Conservation (phyloP, 2,329 filamentous ascomycete genomes). For the Coniochaeta sp. region DNA sequence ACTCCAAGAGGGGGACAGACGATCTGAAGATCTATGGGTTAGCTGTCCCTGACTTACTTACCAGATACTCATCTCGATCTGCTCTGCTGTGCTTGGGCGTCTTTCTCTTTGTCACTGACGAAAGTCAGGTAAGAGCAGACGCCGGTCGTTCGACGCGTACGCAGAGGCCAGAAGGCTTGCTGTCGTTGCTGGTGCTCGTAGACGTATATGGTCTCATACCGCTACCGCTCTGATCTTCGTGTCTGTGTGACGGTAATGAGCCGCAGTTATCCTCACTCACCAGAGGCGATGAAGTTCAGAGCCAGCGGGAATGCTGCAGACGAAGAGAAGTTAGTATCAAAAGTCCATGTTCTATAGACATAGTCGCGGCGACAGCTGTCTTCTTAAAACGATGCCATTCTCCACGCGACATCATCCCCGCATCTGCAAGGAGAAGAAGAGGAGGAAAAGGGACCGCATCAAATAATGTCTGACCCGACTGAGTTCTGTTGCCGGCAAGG, state of each 20-base stretch:
- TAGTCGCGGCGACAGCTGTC: not conserved
- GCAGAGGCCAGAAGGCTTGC: not conserved
- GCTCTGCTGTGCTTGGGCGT: not conserved
- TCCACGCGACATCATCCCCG: not conserved
- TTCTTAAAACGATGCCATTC: conserved; percentile 6
- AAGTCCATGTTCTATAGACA: not conserved
- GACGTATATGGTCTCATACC: conserved; percentile 16
- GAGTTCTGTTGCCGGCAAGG: conserved; percentile 70
- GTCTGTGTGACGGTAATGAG: conserved; percentile 19
- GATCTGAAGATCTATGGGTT: conserved; percentile 7
- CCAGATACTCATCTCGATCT: not conserved
- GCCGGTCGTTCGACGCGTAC: not conserved
- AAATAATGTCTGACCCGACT: conserved; percentile 60
- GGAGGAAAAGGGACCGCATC: conserved; percentile 6
- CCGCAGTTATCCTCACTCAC: conserved; percentile 56
- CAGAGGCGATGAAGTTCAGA: conserved; percentile 84
- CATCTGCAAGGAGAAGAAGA: not conserved
- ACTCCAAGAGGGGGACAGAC: not conserved
- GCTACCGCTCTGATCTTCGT: conserved; percentile 57
- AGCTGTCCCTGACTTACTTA: conserved; percentile 2
- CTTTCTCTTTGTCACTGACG: not conserved
- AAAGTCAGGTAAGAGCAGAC: not conserved
- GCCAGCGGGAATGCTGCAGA: conserved; percentile 65
- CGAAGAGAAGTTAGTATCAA: conserved; percentile 19
- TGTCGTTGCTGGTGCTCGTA: conserved; percentile 7